These are phyloP conservation scores for Chondrostereum purpureum DNA, from an alignment of 1,284 basidiomycete species.

Conservation along the genomic window DNA sequence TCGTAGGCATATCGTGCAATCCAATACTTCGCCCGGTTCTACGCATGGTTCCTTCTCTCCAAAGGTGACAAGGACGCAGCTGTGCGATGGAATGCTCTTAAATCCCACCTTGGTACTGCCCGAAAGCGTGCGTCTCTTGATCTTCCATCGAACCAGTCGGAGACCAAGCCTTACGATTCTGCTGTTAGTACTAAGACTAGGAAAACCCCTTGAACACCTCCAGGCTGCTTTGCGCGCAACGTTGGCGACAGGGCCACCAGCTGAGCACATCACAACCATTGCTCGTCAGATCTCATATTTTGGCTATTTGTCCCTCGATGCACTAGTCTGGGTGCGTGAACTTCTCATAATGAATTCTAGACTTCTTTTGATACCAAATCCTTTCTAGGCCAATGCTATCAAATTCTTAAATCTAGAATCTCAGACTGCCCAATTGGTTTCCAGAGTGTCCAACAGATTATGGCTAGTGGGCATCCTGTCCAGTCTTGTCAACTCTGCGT, in stretches of 20 bases:
- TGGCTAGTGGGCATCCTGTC: constrained; percentile 88
- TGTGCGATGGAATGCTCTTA: constrained; percentile 73
- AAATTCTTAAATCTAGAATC: constrained; percentile 65
- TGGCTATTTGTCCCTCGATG: constrained; percentile 82
- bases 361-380: too few relatives aligned
- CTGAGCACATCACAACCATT: constrained; percentile 80
- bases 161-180: not conserved
- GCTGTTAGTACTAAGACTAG: constrained; percentile 77
- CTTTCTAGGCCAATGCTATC: constrained; percentile 55
- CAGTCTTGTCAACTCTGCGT: constrained; percentile 66
- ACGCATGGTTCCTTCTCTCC: constrained; percentile 75
- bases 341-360: too few relatives aligned
- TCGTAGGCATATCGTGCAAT: constrained; percentile 86
- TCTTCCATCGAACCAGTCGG: constrained; percentile 2
- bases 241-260: constrained; percentile 46
- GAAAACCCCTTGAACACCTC: constrained; percentile 92
- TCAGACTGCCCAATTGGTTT: constrained; percentile 60
- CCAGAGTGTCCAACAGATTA: constrained; percentile 76
- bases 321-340: constrained; percentile 76
- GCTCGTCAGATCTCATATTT: constrained; percentile 88
- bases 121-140: constrained; percentile 66
- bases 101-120: constrained; percentile 69
- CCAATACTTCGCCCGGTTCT: constrained; percentile 89
- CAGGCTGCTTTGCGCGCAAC: constrained; percentile 86
- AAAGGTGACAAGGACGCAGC: constrained; percentile 62